Conservation (phyloP, 192 early-diverging fungal genomes). For the Linnemannia exigua region DNA sequence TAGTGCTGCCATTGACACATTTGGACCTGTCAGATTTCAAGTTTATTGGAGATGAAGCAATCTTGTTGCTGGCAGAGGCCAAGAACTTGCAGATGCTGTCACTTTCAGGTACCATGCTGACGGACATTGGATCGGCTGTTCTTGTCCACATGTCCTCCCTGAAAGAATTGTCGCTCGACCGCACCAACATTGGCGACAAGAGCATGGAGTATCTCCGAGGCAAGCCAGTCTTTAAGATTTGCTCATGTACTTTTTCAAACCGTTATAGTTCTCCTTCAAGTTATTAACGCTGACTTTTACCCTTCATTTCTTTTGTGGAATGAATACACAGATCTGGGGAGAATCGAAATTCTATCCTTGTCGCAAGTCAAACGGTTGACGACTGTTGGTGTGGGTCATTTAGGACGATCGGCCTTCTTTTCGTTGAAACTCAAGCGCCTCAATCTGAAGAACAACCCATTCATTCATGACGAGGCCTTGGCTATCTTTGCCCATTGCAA, state of each 20-base stretch:
- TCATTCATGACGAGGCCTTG: conserved; percentile 48
- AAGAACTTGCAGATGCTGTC: conserved; percentile 57
- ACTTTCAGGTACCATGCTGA: conserved; percentile 63
- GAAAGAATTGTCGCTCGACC: conserved; percentile 60
- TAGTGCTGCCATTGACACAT: conserved; percentile 60
- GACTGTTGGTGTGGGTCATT: conserved; percentile 14
- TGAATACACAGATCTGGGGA: conserved; percentile 33
- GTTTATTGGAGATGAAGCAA: conserved; percentile 60
- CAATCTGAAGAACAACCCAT: conserved; percentile 38
- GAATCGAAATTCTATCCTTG: conserved; percentile 38
- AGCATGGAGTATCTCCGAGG: conserved; percentile 56
- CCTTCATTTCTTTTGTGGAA: not conserved
- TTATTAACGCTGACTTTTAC: not conserved
- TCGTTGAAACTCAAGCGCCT: conserved; percentile 38
- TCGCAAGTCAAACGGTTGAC: conserved; percentile 32
- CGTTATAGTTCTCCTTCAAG: conserved; percentile 17
- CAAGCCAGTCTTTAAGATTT: conserved; percentile 9
- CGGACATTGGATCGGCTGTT: conserved; percentile 60
- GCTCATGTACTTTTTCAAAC: conserved; percentile 32
- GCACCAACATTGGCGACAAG: conserved; percentile 59
- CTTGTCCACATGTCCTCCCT: conserved; percentile 47
- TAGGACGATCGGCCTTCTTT: conserved; percentile 43
- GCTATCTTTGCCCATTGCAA: conserved; percentile 29
- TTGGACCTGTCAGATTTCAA: conserved; percentile 63
- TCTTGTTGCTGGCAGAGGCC: conserved; percentile 49